These are phyloP conservation scores for Ogataea naganishii DNA, from an alignment of 805 yeast species.

Conservation along the genomic window DNA sequence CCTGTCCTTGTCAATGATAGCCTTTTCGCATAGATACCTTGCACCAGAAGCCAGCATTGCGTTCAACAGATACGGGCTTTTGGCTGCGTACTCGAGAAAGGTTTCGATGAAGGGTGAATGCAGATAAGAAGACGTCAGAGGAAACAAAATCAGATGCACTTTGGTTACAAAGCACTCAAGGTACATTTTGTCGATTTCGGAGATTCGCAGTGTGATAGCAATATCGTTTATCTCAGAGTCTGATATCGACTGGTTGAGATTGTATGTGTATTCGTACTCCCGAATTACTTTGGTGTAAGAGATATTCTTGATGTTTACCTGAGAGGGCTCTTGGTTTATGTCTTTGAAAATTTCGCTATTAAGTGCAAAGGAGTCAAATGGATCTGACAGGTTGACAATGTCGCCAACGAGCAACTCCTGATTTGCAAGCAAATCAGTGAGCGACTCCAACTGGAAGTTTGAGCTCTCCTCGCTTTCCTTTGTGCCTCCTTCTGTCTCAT, in stretches of 20 bases:
- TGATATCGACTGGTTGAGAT: constrained; percentile 10
- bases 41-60: constrained; percentile 71
- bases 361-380: too few species aligned
- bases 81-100: constrained; percentile 17
- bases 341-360: too few species aligned
- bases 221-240: constrained; percentile 11
- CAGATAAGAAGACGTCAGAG: constrained; percentile 18
- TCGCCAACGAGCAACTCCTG: constrained; percentile 17
- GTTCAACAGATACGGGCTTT: constrained; percentile 52
- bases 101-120: constrained; percentile 18
- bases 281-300: too few species aligned
- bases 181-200: constrained; percentile 14
- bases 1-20: constrained; percentile 12
- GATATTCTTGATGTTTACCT: neutral
- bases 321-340: constrained; percentile 1
- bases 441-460: too few species aligned
- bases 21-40: constrained; percentile 26
- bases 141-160: constrained; percentile 19
- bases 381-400: constrained; percentile 9
- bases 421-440: too few species aligned
- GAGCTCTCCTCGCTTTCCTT: neutral
- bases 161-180: constrained; percentile 19
- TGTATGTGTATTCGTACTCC: constrained; percentile 14
- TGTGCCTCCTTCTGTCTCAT: neutral
- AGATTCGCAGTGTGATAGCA: constrained; percentile 12